phyloP scores from a whole-genome alignment of 495 filamentous ascomycete genomes.

The Hyaloscypha bicolor region DNA sequence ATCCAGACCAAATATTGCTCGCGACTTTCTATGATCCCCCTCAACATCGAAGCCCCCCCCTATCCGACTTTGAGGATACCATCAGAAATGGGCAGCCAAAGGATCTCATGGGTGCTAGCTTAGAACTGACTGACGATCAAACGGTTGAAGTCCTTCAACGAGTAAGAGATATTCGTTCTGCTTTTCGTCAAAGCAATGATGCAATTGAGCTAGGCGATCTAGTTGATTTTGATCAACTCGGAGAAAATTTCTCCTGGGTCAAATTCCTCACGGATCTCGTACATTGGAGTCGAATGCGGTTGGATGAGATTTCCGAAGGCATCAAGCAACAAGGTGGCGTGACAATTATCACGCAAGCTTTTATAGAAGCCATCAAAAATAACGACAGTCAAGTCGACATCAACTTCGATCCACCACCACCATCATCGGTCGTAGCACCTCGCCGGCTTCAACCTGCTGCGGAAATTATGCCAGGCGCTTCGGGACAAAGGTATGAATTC shows the following conservation, averaged over 20 bases:
- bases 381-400: constrained; percentile 23
- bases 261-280: constrained; percentile 29
- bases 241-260: constrained; percentile 36
- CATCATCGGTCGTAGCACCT: not conserved
- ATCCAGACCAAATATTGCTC: constrained; percentile 37
- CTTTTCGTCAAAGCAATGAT: constrained; percentile 29
- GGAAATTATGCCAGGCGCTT: constrained; percentile 10
- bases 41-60: not conserved
- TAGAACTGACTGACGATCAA: constrained; percentile 16
- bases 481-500: constrained; percentile 19
- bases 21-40: constrained; percentile 33
- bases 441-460: constrained; percentile 5
- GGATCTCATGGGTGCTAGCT: constrained; percentile 14
- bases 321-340: constrained; percentile 34
- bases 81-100: constrained; percentile 18
- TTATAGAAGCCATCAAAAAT: constrained; percentile 23
- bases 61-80: constrained; percentile 15
- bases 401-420: constrained; percentile 9
- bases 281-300: constrained; percentile 31
- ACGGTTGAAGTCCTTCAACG: constrained; percentile 23
- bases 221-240: constrained; percentile 38
- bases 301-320: constrained; percentile 31
- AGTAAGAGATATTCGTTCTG: constrained; percentile 32
- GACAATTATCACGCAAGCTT: constrained; percentile 24
- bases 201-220: constrained; percentile 26